phyloP scores from a whole-genome alignment of 1,284 basidiomycete species.

The Pascua sp. region DNA sequence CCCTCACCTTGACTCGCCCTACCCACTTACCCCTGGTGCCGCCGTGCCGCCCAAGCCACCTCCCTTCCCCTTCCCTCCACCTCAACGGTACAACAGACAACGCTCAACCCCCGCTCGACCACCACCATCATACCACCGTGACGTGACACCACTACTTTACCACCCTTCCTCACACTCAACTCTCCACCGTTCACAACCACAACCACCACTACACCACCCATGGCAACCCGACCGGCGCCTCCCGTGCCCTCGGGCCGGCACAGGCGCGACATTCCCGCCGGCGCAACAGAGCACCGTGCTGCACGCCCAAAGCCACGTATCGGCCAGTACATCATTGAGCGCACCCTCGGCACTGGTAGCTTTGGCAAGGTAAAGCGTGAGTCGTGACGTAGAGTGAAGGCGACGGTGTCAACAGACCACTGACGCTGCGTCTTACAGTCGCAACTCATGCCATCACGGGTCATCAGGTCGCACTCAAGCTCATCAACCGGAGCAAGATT shows the following conservation, averaged over 20 bases:
- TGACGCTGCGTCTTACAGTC: conserved; percentile 56
- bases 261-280: conserved; percentile 12
- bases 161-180: background rate
- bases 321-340: conserved; percentile 52
- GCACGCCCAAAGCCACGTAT: conserved; percentile 41
- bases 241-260: conserved; percentile 29
- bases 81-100: too few relatives aligned
- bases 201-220: conserved; percentile 5
- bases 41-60: background rate
- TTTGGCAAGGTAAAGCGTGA: conserved; percentile 98
- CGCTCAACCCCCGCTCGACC: background rate
- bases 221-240: conserved; percentile 45
- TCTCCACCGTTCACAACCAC: background rate
- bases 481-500: conserved; percentile 91
- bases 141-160: background rate
- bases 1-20: too few relatives aligned
- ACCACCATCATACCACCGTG: background rate
- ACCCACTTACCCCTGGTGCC: background rate
- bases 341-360: conserved; percentile 65
- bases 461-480: conserved; percentile 96
- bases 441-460: conserved; percentile 91
- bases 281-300: conserved; percentile 10
- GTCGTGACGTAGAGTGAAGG: conserved; percentile 36
- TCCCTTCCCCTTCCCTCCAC: background rate
- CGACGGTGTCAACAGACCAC: background rate